Base-by-base conservation (phyloP, 192 early-diverging fungal species). In the Phlyctochytrium arcticum region DNA sequence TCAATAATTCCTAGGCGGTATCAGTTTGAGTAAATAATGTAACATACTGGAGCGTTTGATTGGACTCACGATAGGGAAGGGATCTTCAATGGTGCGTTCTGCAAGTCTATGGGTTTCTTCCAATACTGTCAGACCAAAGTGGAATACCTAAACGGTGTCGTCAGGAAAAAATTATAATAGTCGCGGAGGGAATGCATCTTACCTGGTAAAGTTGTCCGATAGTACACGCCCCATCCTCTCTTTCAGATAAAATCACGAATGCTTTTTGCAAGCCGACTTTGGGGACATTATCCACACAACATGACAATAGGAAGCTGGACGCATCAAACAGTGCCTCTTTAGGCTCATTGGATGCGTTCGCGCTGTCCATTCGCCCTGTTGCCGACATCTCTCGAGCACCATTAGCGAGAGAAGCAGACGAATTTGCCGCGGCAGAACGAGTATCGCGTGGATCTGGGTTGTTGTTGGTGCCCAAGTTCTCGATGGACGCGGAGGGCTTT, bases 251-350 rank as follows among this genome's bases (percentile, higher is more conserved):
- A 23, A 75, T 64, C 21, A 53, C 63, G 37, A 80, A 80, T 5
- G 76, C 76, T 54, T 80, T 80, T 42, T 78, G 73, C 31, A 80
- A 46, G 10, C 73, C 79, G 6, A 44, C 27, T 51, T 75, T 78
- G 1, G 70, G 48, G 19, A 47, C 44, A 7, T 72, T 74, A 46
- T 80, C 79, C 70, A 75, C 19, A 48, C 68, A 68, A 47, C 61
- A 72, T 3, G 36, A 66, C 62, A 78, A 54, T 48, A 80, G 56
- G 54, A 80, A 80, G 4, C 36, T 26, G 17, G 37, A 36, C 3
- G 60, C 57, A 59, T 80, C 75, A 65, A 80, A 79, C 55, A 62
- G 4, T 21, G 30, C 29, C 39, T 44, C 39, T 12, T 2, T 12
- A 12, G 21, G 39, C 12, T 44, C 39, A 44, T 44, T 19, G 15